Base-by-base conservation (phyloP, 2,329 filamentous ascomycete genomes). In the Penicillium sp. region DNA sequence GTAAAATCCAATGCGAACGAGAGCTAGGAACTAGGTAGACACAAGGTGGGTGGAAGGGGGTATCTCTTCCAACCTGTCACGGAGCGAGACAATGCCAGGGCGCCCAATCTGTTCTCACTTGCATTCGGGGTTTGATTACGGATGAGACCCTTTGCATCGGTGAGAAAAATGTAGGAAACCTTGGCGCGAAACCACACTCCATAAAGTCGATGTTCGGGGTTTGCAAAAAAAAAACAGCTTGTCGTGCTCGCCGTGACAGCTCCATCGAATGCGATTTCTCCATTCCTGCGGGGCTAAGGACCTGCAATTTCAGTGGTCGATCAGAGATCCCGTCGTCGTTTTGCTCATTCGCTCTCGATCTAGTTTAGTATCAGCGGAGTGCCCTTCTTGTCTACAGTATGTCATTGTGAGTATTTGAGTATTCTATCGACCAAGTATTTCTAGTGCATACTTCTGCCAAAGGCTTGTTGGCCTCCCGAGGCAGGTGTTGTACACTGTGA, bases 231-330 rank as follows among this genome's bases (percentile, higher is more conserved):
- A 46, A 42, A 36, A 10, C 29, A 19, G 2, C 16, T 42, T 21
- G 11, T 43, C 10, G 7, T 34, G 36, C 39, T 36, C 5, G 45
- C 49, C 39, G 47, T 58, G 51, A 52, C 48, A 58, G 53, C 55
- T 62, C 50, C 56, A 56, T 55, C 39, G 29, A 29, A 49, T 16
- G 34, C 45, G 49, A 29, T 26, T 49, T 26, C 36, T 26, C 52
- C 48, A 43, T 56, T 18, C 26, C 23, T 56, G 54, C 51, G 60
- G 59, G 53, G 59, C 60, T 34, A 44, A 58, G 23, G 28, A 23
- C 40, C 43, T 16, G 26, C 37, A 47, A n/a, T 45, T 31, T 54
- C 47, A 54, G 47, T 61, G 57, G 55, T 31, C 19, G 55, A 60
- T 56, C 56, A 55, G 51, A 45, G 29, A 39, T 48, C 45, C 39